Evolutionary conservation across 805 yeast genomes (phyloP), one percentile per base, ranked within the genome.

Genomic region (Spathaspora gorwiae): DNA sequence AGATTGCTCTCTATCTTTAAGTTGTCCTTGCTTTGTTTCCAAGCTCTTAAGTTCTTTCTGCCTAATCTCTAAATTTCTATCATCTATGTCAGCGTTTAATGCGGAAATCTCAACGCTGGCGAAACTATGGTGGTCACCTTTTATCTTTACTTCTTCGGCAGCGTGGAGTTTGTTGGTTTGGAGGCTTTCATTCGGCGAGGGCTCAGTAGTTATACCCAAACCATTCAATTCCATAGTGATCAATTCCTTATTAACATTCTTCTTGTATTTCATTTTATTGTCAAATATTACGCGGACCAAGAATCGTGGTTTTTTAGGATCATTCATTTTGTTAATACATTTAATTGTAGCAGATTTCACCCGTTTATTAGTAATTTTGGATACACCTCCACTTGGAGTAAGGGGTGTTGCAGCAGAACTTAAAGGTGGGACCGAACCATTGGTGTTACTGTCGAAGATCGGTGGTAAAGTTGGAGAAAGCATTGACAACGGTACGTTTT

Each of bases 401-500:
- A 34, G 24, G 7, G 33, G 12, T 24, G 38, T 13, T 5, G 39
- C 14, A 30, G 14, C 13, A 7, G 29, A 24, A 15, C 36, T n/a
- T 36, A 19, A n/a, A 7, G 39, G 29, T 3, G 40, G 26, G 31
- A 11, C 13, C 8, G 30, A 12, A 15, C 19, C 26, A 32, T n/a
- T 27, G 5, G 19, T 29, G 10, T 30, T 42, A 10, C 37, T 37
- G 37, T 53, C 57, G 39, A 64, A 64, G 7, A 59, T 54, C 19
- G 60, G 47, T 9, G 70, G 70, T 19, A 65, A 54, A 10, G 70
- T 64, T 10, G 71, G 70, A 7, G 68, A 61, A 15, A 66, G 46
- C 49, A 64, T 56, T 12, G 65, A 60, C 15, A 64, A 44, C 5
- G 70, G 68, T 7, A 62, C 40, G 39, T 57, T 19, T 15, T 42